These are phyloP conservation scores for Eucalyptus polyanthemos DNA, from an alignment of 345 rosid genomes.

Conservation along the genomic window DNA sequence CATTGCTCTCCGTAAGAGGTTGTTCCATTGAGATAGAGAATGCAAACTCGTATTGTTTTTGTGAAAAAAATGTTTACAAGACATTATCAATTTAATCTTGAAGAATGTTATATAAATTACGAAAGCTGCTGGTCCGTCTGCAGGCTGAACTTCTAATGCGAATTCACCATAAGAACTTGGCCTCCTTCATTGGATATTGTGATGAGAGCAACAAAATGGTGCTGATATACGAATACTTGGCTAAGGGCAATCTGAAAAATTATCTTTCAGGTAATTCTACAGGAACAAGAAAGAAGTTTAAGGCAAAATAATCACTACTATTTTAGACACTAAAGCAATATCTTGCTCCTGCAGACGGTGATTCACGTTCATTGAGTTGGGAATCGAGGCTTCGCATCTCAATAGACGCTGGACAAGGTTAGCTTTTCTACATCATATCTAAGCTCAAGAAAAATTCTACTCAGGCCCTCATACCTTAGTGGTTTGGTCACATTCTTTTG, in stretches of 20 bases:
- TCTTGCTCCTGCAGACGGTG: conserved; percentile 7
- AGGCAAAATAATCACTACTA: neutral
- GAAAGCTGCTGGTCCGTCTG: neutral
- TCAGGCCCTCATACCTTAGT: neutral
- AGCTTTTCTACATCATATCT: neutral
- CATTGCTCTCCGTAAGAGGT: neutral
- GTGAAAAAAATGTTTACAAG: neutral
- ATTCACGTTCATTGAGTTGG: conserved; percentile 26
- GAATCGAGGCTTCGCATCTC: conserved; percentile 41
- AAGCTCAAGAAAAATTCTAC: neutral
- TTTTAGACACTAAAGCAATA: neutral
- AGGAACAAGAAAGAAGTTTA: neutral
- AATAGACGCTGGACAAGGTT: conserved; percentile 57
- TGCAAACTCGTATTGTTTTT: neutral
- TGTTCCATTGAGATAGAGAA: neutral
- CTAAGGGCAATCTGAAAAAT: conserved; percentile 1
- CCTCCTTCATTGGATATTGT: conserved; percentile 9
- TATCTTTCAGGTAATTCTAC: conserved; percentile 1
- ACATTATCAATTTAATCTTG: neutral
- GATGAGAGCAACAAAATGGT: neutral
- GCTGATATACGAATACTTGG: conserved; percentile 5
- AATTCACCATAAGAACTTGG: conserved; percentile 10
- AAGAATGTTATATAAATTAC: neutral
- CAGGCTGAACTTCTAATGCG: conserved; percentile 7
- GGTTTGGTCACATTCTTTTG: neutral